Evolutionary conservation across 2,329 filamentous ascomycete species (phyloP).

Genomic region (Fusarium heterosporum): DNA sequence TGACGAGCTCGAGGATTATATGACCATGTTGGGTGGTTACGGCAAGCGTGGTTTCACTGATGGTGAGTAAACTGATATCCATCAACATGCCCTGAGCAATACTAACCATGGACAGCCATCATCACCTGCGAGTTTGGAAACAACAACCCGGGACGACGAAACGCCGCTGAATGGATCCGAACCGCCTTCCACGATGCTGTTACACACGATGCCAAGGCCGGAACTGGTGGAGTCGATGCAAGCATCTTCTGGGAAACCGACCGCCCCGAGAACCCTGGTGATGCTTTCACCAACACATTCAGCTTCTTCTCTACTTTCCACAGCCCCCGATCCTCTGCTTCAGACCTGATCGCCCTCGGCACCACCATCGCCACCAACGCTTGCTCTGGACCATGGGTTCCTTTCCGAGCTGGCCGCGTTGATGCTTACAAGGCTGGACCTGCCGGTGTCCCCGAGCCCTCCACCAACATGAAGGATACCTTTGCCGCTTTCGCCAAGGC

Average conservation of each 20-base stretch:
- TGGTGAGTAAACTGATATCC: background rate
- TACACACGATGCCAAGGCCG: slow-evolving; percentile 35
- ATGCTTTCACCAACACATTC: slow-evolving; percentile 45
- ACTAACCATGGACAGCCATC: slow-evolving; percentile 20
- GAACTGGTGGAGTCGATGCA: slow-evolving; percentile 44
- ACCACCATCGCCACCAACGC: slow-evolving; percentile 55
- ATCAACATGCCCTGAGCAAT: too few relatives aligned
- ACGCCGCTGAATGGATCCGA: slow-evolving; percentile 46
- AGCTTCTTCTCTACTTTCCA: slow-evolving; percentile 49
- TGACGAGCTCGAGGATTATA: slow-evolving; percentile 33
- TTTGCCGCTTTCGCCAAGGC: slow-evolving; percentile 47
- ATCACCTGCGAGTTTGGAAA: slow-evolving; percentile 34
- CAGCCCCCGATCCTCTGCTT: slow-evolving; percentile 18
- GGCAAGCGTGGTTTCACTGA: slow-evolving; percentile 9
- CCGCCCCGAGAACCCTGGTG: slow-evolving; percentile 39
- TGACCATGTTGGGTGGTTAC: slow-evolving; percentile 17
- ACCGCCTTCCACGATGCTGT: slow-evolving; percentile 46
- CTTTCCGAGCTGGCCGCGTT: slow-evolving; percentile 48
- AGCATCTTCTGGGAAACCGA: slow-evolving; percentile 45
- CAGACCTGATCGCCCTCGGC: slow-evolving; percentile 51
- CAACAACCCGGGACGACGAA: slow-evolving; percentile 31
- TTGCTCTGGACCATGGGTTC: slow-evolving; percentile 49
- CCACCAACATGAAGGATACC: slow-evolving; percentile 45
- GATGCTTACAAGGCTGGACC: slow-evolving; percentile 49
- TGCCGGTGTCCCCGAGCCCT: slow-evolving; percentile 49